These are phyloP conservation scores for Schwanniomyces vanrijiae DNA, from an alignment of 805 yeast genomes.

Conservation along the genomic window DNA sequence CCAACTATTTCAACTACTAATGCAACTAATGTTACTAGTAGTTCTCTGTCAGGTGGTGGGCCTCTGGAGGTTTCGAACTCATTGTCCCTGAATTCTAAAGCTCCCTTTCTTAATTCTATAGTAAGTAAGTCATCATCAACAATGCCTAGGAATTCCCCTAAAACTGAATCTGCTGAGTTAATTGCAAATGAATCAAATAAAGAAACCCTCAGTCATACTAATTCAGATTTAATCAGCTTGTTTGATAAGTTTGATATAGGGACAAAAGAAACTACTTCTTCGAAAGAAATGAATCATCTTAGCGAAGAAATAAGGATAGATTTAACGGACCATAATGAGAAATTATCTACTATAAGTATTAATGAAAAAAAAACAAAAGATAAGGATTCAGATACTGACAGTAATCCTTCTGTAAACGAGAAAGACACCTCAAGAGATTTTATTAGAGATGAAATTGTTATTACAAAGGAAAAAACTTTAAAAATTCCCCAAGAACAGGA, in stretches of 20 bases:
- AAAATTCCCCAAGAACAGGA: background rate
- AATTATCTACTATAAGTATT: background rate
- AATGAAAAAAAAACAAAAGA: background rate
- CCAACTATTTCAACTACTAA: slow-evolving; percentile 45
- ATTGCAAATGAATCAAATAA: slow-evolving; percentile 13
- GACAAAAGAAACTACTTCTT: background rate
- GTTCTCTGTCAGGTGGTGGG: slow-evolving; percentile 9
- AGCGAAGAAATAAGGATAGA: slow-evolving; percentile 7
- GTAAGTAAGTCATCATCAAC: slow-evolving; percentile 9
- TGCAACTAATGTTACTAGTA: slow-evolving; percentile 24
- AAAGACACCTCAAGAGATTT: background rate
- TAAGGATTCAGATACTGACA: background rate
- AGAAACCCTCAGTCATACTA: background rate
- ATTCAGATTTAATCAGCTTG: slow-evolving; percentile 28
- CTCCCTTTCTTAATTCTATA: slow-evolving; percentile 18
- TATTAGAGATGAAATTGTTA: background rate
- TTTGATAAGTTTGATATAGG: slow-evolving; percentile 35
- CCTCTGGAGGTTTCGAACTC: slow-evolving; percentile 6
- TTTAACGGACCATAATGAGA: no score
- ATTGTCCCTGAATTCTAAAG: slow-evolving; percentile 8
- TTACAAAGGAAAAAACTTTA: background rate
- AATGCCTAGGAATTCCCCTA: slow-evolving; percentile 6
- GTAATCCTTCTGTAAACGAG: background rate
- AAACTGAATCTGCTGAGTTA: slow-evolving; percentile 17
- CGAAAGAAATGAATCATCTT: background rate